Evolutionary conservation across 176 grass and related monocot species (phyloP).

Genomic region (Tuctoria greenei): DNA sequence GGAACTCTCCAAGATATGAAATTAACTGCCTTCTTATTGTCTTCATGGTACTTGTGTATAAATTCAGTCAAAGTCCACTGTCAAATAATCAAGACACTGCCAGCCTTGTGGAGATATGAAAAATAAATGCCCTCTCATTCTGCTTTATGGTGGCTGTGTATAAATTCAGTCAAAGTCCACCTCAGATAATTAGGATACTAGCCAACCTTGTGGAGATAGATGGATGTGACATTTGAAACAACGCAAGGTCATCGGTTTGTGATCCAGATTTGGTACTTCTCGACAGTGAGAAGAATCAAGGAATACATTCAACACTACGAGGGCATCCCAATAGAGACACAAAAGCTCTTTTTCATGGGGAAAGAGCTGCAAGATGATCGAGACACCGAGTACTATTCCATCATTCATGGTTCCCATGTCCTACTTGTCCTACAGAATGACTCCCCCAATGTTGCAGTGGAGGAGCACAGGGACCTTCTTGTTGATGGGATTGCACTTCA

Average conservation of each 20-base stretch:
- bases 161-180: neutral
- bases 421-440: neutral
- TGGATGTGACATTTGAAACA: constrained; percentile 4
- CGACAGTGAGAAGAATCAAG: constrained; percentile 4
- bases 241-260: neutral
- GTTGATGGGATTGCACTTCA: constrained; percentile 43
- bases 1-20: neutral
- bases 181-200: neutral
- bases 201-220: neutral
- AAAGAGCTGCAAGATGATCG: neutral
- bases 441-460: neutral
- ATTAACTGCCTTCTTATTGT: neutral
- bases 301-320: neutral
- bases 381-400: neutral
- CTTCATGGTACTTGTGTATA: neutral
- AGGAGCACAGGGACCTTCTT: constrained; percentile 58
- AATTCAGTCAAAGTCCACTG: neutral
- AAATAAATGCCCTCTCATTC: neutral
- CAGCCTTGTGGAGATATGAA: neutral
- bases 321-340: neutral
- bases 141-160: neutral
- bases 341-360: neutral
- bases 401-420: neutral
- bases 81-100: neutral
- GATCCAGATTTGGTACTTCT: constrained; percentile 5